Evolutionary conservation across 768 basidiomycete species (phyloP).

Genomic region (Naganishia onofrii): DNA sequence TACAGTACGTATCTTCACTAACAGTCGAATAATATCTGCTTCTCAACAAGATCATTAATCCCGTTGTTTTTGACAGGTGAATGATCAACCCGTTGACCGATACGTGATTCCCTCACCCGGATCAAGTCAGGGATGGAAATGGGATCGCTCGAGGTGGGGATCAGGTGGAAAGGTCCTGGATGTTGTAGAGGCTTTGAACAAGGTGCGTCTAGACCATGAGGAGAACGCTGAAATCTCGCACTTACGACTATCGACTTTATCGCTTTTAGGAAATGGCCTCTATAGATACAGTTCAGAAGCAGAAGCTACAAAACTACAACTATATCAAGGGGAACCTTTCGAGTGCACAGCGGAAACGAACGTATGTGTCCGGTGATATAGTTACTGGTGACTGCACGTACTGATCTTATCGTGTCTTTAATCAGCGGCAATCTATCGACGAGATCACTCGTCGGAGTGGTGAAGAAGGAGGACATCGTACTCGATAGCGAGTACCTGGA

Average conservation of each 20-base stretch:
- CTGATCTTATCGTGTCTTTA: conserved; percentile 29
- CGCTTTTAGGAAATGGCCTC: conserved; percentile 79
- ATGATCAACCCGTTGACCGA: conserved; percentile 73
- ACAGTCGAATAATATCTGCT: not conserved
- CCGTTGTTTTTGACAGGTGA: conserved; percentile 61
- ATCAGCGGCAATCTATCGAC: conserved; percentile 90
- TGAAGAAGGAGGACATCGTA: conserved; percentile 75
- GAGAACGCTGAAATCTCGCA: not conserved
- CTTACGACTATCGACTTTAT: conserved; percentile 24
- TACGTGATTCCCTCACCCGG: conserved; percentile 62
- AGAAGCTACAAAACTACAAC: conserved; percentile 86
- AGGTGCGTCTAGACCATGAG: conserved; percentile 58
- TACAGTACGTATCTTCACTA: not conserved
- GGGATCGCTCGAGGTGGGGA: conserved; percentile 91
- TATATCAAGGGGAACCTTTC: conserved; percentile 86
- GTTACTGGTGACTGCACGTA: not conserved
- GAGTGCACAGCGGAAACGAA: conserved; percentile 91
- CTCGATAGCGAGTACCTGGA: conserved; percentile 91
- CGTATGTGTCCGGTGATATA: conserved; percentile 58
- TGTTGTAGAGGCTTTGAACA: conserved; percentile 77
- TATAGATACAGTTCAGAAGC: conserved; percentile 90
- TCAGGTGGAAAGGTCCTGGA: conserved; percentile 76
- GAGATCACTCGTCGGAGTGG: conserved; percentile 77
- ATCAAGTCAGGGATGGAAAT: conserved; percentile 63
- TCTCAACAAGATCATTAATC: not conserved